Conservation (phyloP, 345 rosid genomes). For the Camelina hispida region DNA sequence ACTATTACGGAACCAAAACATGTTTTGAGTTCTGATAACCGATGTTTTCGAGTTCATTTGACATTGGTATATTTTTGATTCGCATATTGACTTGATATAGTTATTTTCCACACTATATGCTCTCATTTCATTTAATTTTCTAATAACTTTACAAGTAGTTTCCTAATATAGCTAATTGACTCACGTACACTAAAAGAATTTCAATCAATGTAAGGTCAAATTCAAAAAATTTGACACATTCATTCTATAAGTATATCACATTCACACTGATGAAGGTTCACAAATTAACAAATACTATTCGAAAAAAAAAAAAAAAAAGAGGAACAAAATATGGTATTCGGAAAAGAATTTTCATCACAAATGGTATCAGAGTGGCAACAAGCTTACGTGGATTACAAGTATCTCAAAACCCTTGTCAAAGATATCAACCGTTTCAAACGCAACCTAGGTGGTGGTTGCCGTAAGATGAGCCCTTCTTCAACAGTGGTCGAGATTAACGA, state of each 20-base stretch:
- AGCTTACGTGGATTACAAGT: slow-evolving; percentile 64
- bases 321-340: slow-evolving; percentile 57
- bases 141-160: not conserved
- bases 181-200: not conserved
- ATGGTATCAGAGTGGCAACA: slow-evolving; percentile 80
- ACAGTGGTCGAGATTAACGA: slow-evolving; percentile 45
- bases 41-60: not conserved
- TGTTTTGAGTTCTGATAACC: not conserved
- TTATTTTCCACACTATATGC: not conserved
- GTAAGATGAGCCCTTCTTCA: slow-evolving; percentile 27
- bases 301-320: slow-evolving; percentile 5
- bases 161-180: slow-evolving; percentile 5
- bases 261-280: slow-evolving; percentile 1
- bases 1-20: not conserved
- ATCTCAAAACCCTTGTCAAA: slow-evolving; percentile 61
- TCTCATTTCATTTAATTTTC: not conserved
- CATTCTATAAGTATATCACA: slow-evolving; percentile 15
- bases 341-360: slow-evolving; percentile 59
- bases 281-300: not conserved
- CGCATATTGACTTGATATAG: slow-evolving; percentile 1
- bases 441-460: slow-evolving; percentile 28
- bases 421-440: slow-evolving; percentile 53
- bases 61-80: not conserved
- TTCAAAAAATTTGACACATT: not conserved
- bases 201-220: not conserved